Percentiles rank a stretch among this genome's conserved stretches.
Conservation (phyloP, 2,329 filamentous ascomycete species). For the Rhinocladiella mackenziei region DNA sequence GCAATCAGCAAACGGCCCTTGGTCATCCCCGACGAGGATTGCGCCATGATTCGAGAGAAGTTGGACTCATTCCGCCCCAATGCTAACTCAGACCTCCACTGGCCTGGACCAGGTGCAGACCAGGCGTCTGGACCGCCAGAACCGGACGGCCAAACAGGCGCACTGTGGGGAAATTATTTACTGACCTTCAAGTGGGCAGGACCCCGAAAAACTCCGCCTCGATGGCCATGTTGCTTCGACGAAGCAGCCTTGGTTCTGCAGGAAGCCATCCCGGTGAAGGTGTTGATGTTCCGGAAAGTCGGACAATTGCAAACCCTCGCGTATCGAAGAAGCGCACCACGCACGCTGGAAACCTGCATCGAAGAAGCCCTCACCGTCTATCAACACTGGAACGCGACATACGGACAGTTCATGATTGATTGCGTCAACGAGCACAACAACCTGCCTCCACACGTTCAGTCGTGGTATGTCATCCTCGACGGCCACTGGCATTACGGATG, state of each 20-base stretch:
- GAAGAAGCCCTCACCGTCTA: conserved; percentile 49
- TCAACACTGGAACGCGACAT: conserved; percentile 53
- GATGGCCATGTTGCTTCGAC: conserved; percentile 55
- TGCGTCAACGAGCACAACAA: conserved; percentile 49
- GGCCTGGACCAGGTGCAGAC: too few relatives aligned
- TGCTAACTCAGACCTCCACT: too few relatives aligned
- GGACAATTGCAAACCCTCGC: conserved; percentile 53
- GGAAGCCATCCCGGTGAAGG: conserved; percentile 56
- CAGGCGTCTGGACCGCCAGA: too few relatives aligned
- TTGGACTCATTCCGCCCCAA: background rate
- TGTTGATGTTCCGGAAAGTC: conserved; percentile 57
- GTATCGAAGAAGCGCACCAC: conserved; percentile 38
- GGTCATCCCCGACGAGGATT: conserved; percentile 47
- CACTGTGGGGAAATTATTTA: conserved; percentile 36
- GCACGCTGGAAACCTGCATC: conserved; percentile 49
- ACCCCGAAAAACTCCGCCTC: conserved; percentile 26
- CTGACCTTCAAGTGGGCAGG: conserved; percentile 15
- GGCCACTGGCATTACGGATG: conserved; percentile 58
- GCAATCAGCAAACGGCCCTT: conserved; percentile 50
- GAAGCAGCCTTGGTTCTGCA: conserved; percentile 49
- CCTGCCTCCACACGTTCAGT: conserved; percentile 53
- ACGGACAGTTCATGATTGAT: conserved; percentile 52
- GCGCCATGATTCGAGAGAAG: conserved; percentile 34
- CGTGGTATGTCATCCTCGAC: conserved; percentile 57
- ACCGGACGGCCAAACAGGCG: conserved; percentile 29